Base-by-base conservation (phyloP, 352 stramenopile species). In the Pythium vanterpoolii region DNA sequence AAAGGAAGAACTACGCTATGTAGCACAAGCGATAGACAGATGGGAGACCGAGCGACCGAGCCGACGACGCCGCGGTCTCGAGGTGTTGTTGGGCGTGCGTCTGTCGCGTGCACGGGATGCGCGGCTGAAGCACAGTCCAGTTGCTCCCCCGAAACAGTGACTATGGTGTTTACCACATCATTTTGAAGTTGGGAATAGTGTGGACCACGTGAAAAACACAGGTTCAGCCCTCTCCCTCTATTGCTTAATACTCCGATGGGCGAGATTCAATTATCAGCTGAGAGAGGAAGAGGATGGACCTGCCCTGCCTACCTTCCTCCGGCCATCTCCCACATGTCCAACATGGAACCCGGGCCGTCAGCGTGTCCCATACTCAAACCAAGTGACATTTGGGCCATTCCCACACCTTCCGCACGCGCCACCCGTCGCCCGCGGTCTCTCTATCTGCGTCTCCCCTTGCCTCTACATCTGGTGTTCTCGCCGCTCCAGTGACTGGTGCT, bases 81-180 rank as follows among this genome's bases (percentile, higher is more conserved):
- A 26, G n/a, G 40, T 46, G 40, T 46, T 19, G 40, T 46, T 13
- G 40, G n/a, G n/a, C n/a, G n/a, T 28, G 40, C 46, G 46, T 40
- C 46, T 53, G 46, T 53, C 46, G 31, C 46, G 46, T 53, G 46
- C 44, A 36, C 23, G 3, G 27, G 27, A 24, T 39, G 46, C 21
- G 21, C 14, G 33, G 33, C 40, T 19, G n/a, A 46, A 46, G 40
- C 21, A 46, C 40, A 46, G 40, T 46, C 40, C 40, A 46, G n/a
- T 24, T 1, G n/a, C n/a, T 46, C 40, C 40, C 40, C 40, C 40
- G 40, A 11, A 5, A 28, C n/a, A 46, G 40, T 46, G 40, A 46
- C 40, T 8, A 46, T 7, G 2, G n/a, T 53, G 27, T 6, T 9
- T 38, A 3, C 44, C 46, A n/a, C 24, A 23, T 18, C 5, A 50